Percentiles rank a stretch among this genome's conserved stretches.
phyloP scores from a whole-genome alignment of 371 early-diverging fungal species.

The Vavraia culicis region DNA sequence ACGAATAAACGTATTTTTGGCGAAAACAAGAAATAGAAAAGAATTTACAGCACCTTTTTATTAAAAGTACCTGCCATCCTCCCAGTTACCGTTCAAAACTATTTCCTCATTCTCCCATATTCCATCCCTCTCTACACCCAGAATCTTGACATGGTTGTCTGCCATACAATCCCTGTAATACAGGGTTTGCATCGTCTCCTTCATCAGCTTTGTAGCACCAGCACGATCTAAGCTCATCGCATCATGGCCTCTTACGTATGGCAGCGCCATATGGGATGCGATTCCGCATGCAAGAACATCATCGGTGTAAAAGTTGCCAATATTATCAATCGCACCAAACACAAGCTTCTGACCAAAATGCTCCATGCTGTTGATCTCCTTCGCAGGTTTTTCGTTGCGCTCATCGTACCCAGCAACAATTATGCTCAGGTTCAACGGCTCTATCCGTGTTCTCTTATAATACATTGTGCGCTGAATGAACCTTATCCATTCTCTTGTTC shows the following conservation, averaged over 20 bases:
- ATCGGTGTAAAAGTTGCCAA: conserved; percentile 75
- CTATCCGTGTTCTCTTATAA: conserved; percentile 60
- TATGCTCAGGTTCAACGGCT: conserved; percentile 80
- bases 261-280: conserved; percentile 74
- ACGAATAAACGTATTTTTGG: too few species aligned
- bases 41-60: too few species aligned
- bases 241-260: conserved; percentile 53
- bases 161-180: too few species aligned
- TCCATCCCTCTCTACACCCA: too few species aligned
- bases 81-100: too few species aligned
- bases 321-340: conserved; percentile 73
- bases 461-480: conserved; percentile 58
- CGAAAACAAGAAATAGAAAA: too few species aligned
- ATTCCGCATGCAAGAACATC: conserved; percentile 81
- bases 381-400: conserved; percentile 20
- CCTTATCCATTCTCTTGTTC: conserved; percentile 33
- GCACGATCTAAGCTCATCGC: too few species aligned
- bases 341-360: conserved; percentile 41
- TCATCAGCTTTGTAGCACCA: too few species aligned
- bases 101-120: too few species aligned
- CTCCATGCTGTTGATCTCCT: conserved; percentile 22
- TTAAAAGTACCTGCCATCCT: too few species aligned
- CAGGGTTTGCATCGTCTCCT: too few species aligned
- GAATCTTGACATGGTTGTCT: too few species aligned
- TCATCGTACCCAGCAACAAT: conserved; percentile 63